Conservation (phyloP, 2,329 filamentous ascomycete genomes). For the Aspergillus viridinutans region DNA sequence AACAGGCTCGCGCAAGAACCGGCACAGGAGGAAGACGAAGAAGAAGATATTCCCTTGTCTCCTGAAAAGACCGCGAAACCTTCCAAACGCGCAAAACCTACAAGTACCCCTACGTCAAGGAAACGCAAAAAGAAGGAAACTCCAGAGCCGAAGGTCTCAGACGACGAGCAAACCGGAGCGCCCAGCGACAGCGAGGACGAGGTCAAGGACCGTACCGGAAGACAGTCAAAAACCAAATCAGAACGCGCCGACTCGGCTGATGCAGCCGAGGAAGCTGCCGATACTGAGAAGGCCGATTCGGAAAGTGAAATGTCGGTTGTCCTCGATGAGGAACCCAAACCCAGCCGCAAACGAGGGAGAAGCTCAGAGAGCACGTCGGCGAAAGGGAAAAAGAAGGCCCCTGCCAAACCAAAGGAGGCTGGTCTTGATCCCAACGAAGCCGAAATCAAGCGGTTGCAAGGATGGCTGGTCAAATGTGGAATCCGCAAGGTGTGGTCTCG, state of each 20-base stretch:
- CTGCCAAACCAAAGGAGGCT: slow-evolving; percentile 43
- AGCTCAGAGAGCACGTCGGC: slow-evolving; percentile 21
- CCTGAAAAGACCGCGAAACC: slow-evolving; percentile 19
- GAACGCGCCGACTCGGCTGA: slow-evolving; percentile 3
- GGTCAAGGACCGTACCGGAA: slow-evolving; percentile 9
- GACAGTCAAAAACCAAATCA: slow-evolving; percentile 7
- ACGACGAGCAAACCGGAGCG: slow-evolving; percentile 6
- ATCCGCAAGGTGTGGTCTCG: slow-evolving; percentile 87
- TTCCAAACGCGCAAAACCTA: slow-evolving; percentile 26
- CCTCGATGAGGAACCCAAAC: slow-evolving; percentile 67
- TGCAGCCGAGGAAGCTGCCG: slow-evolving; percentile 12
- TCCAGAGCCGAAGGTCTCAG: slow-evolving; percentile 22
- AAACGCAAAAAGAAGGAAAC: slow-evolving; percentile 34
- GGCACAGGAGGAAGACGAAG: slow-evolving; percentile 6
- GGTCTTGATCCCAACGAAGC: slow-evolving; percentile 60
- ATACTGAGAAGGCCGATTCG: slow-evolving; percentile 47
- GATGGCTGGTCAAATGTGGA: slow-evolving; percentile 83
- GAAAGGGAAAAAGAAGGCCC: slow-evolving; percentile 29
- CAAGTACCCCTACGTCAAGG: slow-evolving; percentile 18
- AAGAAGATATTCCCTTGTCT: slow-evolving; percentile 4
- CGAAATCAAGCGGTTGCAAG: slow-evolving; percentile 84
- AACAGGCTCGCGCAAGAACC: slow-evolving; percentile 19
- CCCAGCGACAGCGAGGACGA: slow-evolving; percentile 20
- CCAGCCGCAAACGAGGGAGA: slow-evolving; percentile 50
- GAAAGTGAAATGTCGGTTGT: slow-evolving; percentile 69